Percentiles rank a stretch among this genome's conserved stretches.
These are phyloP conservation scores for Candida dubliniensis DNA, from an alignment of 1,139 yeast species.

Conservation along the genomic window DNA sequence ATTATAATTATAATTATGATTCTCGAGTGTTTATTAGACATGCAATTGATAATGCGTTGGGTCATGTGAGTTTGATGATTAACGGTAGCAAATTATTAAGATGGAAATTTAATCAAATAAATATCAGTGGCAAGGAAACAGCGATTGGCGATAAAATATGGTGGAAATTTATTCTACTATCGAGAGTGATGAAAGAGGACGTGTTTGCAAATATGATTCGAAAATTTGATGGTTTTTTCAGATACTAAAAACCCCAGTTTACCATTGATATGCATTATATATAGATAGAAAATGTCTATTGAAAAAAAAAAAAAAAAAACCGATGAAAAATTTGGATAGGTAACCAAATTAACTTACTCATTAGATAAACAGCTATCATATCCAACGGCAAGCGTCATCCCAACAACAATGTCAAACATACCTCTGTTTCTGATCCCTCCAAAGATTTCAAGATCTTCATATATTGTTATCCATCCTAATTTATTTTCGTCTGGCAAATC, in stretches of 20 bases:
- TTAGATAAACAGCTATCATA: constrained; percentile 31
- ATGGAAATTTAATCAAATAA: constrained; percentile 4
- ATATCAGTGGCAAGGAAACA: constrained; percentile 1
- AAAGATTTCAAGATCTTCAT: constrained; percentile 41
- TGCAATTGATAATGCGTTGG: constrained; percentile 11
- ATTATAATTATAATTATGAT: constrained; percentile 17
- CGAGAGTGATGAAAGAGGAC: constrained; percentile 10
- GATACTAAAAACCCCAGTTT: too few species aligned
- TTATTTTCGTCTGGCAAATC: constrained; percentile 61
- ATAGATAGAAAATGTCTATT: neutral
- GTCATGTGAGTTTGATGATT: constrained; percentile 8
- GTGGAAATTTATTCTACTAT: constrained; percentile 14
- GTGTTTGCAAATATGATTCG: constrained; percentile 9
- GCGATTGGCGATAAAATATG: constrained; percentile 5
- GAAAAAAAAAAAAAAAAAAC: neutral
- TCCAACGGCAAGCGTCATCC: constrained; percentile 56
- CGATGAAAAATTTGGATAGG: neutral
- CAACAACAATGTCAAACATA: constrained; percentile 55
- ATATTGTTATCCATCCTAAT: constrained; percentile 64
- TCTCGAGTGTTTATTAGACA: constrained; percentile 11
- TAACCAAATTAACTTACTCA: neutral
- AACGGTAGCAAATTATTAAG: constrained; percentile 6
- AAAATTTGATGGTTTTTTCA: constrained; percentile 12
- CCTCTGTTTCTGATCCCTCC: constrained; percentile 31
- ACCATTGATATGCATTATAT: too few species aligned